Conservation (phyloP, 2,329 filamentous ascomycete species). For the Fusarium armeniacum region DNA sequence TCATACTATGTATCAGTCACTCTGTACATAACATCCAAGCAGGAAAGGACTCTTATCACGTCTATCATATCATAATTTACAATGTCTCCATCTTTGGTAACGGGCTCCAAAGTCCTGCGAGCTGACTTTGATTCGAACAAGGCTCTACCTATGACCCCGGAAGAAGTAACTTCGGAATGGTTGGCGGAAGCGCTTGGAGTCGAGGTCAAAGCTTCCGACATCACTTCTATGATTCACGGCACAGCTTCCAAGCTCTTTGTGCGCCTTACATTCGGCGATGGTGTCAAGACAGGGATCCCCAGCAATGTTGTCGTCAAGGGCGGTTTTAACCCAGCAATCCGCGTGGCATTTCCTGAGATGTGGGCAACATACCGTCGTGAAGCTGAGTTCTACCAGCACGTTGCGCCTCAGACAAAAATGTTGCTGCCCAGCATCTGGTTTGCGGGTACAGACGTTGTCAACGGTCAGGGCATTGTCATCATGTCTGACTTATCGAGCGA, state of each 20-base stretch:
- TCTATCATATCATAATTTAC: background rate
- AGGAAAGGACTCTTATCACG: background rate
- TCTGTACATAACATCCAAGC: background rate
- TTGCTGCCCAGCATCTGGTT: background rate
- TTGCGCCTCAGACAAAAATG: background rate
- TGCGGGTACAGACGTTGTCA: background rate
- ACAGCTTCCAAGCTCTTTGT: constrained; percentile 17
- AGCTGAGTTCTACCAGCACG: constrained; percentile 3
- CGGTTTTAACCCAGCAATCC: background rate
- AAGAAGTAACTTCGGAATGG: constrained; percentile 9
- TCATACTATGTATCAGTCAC: background rate
- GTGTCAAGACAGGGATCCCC: background rate
- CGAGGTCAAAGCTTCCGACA: background rate
- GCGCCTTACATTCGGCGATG: background rate
- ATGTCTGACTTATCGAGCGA: constrained; percentile 2
- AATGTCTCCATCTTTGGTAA: constrained; percentile 1
- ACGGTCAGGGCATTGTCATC: constrained; percentile 4
- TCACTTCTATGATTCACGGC: constrained; percentile 3
- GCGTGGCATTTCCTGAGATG: constrained; percentile 8
- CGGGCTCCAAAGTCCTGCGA: background rate
- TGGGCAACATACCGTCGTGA: constrained; percentile 1
- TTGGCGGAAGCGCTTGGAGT: constrained; percentile 7
- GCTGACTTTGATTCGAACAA: background rate
- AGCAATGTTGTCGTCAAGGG: background rate
- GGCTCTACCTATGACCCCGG: constrained; percentile 1